Base-by-base conservation (phyloP, 495 filamentous ascomycete species). In the Podospora conica region DNA sequence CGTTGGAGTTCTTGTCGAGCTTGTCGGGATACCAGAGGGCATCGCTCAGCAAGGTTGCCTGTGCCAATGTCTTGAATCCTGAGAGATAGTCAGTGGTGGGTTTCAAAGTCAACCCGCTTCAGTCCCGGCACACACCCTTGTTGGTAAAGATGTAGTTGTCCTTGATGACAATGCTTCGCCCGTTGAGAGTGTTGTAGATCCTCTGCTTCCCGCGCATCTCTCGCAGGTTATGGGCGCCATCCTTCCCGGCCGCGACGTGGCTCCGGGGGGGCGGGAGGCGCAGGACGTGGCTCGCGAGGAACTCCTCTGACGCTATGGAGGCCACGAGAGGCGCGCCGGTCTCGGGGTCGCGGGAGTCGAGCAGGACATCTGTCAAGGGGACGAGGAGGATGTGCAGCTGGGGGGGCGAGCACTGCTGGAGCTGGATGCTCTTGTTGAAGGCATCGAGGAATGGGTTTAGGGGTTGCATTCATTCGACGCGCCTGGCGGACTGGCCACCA, bases 381-480 rank as follows among this genome's bases (percentile, higher is more conserved):
- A 97, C 93, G 29, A 99, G 90, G 25, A 99, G 87, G 68, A 98
- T 90, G 84, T 98, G 91, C 75, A 94, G 90, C 77, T 95, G 89
- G 65, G 93, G 85, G 58, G 94, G 95, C 72, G 89, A 85, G 84
- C 96, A 98, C 87, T 97, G 96, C 75, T 90, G 81, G 64, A 91
- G 92, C 71, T 97, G 85, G 75, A 91, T 86, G 84, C 91, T 97
- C 82, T 92, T 91, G 85, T 97, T 96, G 90, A 98, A 97, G 82
- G 96, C 91, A 83, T 91, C 88, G 74, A 99, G 86, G 79, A 96
- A 97, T 75, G 96, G 95, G 80, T 98, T 99, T 88, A 98, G 87
- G 81, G 95, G 92, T 88, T 93, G 94, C 94, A 98, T 97, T 91
- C 94, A 77, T 71, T 76, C 75, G 69, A 73, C 71, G 69, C 65